phyloP scores from a whole-genome alignment of 495 filamentous ascomycete species.

The Penicillium malachiteum region DNA sequence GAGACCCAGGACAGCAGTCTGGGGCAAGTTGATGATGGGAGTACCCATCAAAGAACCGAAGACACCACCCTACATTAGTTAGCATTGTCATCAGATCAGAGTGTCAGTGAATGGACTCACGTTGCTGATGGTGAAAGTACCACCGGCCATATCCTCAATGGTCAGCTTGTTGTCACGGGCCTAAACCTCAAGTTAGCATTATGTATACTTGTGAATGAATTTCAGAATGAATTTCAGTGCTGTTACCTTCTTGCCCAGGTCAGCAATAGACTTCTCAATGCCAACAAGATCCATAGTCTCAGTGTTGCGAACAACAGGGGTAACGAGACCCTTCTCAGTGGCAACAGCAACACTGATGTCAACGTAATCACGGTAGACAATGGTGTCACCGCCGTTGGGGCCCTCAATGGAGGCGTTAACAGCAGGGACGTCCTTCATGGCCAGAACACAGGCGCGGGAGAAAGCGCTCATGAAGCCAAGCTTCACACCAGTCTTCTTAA shows the following conservation, averaged over 20 bases:
- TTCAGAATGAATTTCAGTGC: background rate
- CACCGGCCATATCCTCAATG: slow-evolving; percentile 99
- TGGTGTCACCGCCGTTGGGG: slow-evolving; percentile 90
- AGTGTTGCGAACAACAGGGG: slow-evolving; percentile 91
- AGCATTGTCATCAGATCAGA: background rate
- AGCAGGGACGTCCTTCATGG: slow-evolving; percentile 92
- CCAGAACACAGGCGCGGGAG: slow-evolving; percentile 84
- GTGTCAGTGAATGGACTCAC: slow-evolving; percentile 36
- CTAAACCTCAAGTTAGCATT: slow-evolving; percentile 35
- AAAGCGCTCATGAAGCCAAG: slow-evolving; percentile 99
- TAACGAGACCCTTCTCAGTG: slow-evolving; percentile 96
- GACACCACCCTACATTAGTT: slow-evolving; percentile 59
- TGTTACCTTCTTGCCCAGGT: slow-evolving; percentile 87
- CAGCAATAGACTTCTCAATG: slow-evolving; percentile 90
- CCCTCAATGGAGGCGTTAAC: slow-evolving; percentile 98
- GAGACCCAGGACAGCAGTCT: slow-evolving; percentile 91
- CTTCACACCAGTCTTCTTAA: slow-evolving; percentile 96
- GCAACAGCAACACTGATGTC: slow-evolving; percentile 97
- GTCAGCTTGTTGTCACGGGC: slow-evolving; percentile 95
- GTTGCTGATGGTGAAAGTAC: slow-evolving; percentile 98
- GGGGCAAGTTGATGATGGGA: slow-evolving; percentile 98
- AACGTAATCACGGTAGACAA: slow-evolving; percentile 97
- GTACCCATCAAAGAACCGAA: slow-evolving; percentile 91
- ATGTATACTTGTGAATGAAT: background rate
- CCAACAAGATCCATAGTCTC: slow-evolving; percentile 83